These are phyloP conservation scores for Lodderomyces parapsilosis DNA, from an alignment of 1,139 yeast genomes.

Conservation along the genomic window DNA sequence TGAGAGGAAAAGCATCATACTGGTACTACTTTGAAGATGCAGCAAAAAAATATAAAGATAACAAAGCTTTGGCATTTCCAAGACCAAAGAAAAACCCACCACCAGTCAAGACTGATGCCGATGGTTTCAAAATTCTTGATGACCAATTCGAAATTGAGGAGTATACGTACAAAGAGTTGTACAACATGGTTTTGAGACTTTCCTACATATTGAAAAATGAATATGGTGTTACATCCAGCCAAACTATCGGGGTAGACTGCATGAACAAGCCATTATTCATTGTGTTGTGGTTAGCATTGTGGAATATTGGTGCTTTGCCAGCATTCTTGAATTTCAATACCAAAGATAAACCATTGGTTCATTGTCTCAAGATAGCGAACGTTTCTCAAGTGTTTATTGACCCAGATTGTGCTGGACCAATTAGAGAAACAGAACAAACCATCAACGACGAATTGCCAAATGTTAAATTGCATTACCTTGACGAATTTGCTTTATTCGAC, in stretches of 20 bases:
- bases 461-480: conserved; percentile 51
- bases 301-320: conserved; percentile 92
- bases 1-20: conserved; percentile 53
- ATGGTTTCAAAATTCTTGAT: conserved; percentile 45
- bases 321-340: conserved; percentile 85
- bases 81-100: conserved; percentile 46
- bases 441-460: conserved; percentile 43
- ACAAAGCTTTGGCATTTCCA: conserved; percentile 61
- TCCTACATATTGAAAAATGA: conserved; percentile 64
- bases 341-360: conserved; percentile 70
- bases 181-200: conserved; percentile 61
- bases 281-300: conserved; percentile 77
- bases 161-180: conserved; percentile 68
- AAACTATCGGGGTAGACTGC: conserved; percentile 74
- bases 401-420: conserved; percentile 60
- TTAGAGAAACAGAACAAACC: conserved; percentile 50
- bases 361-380: conserved; percentile 73
- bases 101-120: conserved; percentile 23
- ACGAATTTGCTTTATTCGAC: conserved; percentile 48
- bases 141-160: conserved; percentile 57
- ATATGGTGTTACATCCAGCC: conserved; percentile 63
- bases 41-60: conserved; percentile 50
- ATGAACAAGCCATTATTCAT: conserved; percentile 83
- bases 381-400: conserved; percentile 71
- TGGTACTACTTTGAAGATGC: conserved; percentile 66